A percentile compares a stretch with the other conserved stretches of the same genome.
phyloP scores from a whole-genome alignment of 2,329 filamentous ascomycete species.

The Metarhizium anisopliae region DNA sequence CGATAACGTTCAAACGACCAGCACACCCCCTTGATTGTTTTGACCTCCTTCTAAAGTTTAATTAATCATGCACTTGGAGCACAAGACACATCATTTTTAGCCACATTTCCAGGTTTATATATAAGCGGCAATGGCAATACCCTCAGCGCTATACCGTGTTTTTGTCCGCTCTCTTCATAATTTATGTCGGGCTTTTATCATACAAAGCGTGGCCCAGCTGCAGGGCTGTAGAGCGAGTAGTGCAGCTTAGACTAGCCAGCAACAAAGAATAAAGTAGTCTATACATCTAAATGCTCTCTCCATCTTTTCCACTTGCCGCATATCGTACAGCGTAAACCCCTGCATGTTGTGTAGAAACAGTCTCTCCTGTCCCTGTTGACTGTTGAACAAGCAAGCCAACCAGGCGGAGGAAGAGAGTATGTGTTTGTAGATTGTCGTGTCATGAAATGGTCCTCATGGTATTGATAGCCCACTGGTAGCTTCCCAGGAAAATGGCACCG shows the following conservation, averaged over 20 bases:
- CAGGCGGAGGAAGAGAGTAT: neutral
- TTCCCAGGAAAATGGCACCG: constrained; percentile 88
- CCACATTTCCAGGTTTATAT: neutral
- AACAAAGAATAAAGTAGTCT: neutral
- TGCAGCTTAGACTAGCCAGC: neutral
- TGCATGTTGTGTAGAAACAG: too few species aligned
- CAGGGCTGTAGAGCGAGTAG: neutral
- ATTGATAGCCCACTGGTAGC: constrained; percentile 85
- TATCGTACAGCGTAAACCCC: constrained; percentile 3
- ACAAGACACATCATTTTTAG: neutral
- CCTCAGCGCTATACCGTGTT: neutral
- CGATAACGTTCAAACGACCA: too few species aligned
- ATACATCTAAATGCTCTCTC: constrained; percentile 1
- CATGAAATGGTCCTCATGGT: constrained; percentile 34
- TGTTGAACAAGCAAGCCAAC: constrained; percentile 4
- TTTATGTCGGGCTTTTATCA: constrained; percentile 2
- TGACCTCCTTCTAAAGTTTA: neutral
- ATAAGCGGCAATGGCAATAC: constrained; percentile 4
- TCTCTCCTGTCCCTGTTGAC: too few species aligned
- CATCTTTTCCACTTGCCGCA: neutral
- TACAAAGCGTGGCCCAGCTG: neutral
- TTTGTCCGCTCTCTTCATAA: neutral
- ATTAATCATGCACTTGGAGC: neutral
- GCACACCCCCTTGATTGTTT: too few species aligned
- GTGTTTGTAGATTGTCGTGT: neutral